Evolutionary conservation across 768 basidiomycete species (phyloP).

Genomic region (Boletus rufocinnamomeus): DNA sequence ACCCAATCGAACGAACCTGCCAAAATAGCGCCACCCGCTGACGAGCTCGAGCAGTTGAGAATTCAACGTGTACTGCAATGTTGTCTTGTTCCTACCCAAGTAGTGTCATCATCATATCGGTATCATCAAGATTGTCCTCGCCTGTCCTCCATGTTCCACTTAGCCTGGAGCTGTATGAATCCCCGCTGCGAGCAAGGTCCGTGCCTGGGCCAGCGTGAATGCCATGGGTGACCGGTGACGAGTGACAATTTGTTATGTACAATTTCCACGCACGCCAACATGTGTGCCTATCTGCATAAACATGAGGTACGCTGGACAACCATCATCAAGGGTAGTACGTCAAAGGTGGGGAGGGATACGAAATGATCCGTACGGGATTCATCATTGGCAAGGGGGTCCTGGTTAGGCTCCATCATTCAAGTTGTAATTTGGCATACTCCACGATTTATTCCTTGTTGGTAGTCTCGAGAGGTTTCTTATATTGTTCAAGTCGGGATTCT

Average conservation of each 20-base stretch:
- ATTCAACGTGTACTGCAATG: background rate
- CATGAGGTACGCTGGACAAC: background rate
- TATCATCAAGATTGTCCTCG: background rate
- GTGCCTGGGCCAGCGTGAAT: background rate
- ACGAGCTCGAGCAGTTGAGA: constrained; percentile 16
- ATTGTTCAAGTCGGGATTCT: background rate
- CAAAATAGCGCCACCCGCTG: constrained; percentile 24
- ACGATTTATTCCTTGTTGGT: no score
- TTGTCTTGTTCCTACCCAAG: constrained; percentile 9
- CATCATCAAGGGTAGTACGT: background rate
- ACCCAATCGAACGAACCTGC: constrained; percentile 24
- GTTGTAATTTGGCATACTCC: background rate
- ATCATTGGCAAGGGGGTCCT: background rate
- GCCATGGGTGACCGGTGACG: background rate
- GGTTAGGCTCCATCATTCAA: background rate
- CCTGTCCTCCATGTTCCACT: background rate
- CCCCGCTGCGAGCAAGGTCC: constrained; percentile 4
- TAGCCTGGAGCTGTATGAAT: constrained; percentile 16
- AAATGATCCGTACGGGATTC: constrained; percentile 2
- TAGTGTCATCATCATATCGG: constrained; percentile 1
- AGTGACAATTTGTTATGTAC: background rate
- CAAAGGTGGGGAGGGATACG: background rate
- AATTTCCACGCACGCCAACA: constrained; percentile 11
- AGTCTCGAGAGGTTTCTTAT: background rate
- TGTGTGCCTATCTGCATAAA: background rate